Evolutionary conservation across 805 yeast genomes (phyloP).

Genomic region (Starmerella bacillaris): DNA sequence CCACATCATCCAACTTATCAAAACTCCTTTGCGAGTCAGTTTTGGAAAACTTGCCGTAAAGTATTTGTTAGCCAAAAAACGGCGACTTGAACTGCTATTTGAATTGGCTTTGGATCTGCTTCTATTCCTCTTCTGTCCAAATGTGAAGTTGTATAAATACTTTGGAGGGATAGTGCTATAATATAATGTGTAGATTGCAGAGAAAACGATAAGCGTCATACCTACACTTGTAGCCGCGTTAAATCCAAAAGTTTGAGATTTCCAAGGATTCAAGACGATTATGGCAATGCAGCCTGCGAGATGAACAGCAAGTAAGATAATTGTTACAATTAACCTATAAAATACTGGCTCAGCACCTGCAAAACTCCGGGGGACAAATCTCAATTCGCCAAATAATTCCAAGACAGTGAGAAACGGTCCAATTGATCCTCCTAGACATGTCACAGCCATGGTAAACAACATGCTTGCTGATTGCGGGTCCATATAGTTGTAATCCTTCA

Average conservation of each 20-base stretch:
- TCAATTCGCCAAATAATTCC: constrained; percentile 39
- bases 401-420: constrained; percentile 39
- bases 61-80: constrained; percentile 32
- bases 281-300: constrained; percentile 12
- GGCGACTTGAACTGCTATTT: no score
- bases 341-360: constrained; percentile 49
- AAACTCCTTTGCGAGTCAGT: constrained; percentile 34
- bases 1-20: constrained; percentile 58
- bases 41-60: constrained; percentile 45
- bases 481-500: constrained; percentile 35
- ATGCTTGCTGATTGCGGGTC: constrained; percentile 32
- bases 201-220: constrained; percentile 37
- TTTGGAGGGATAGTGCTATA: constrained; percentile 48
- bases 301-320: constrained; percentile 29
- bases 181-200: constrained; percentile 36
- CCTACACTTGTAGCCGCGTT: constrained; percentile 26
- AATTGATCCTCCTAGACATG: constrained; percentile 51
- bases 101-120: no score
- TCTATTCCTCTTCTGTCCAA: background rate
- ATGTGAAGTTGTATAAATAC: constrained; percentile 25
- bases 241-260: background rate
- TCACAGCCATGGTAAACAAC: constrained; percentile 36
- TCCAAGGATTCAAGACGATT: constrained; percentile 13
- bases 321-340: constrained; percentile 30
- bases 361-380: constrained; percentile 55